These are phyloP conservation scores for Zoysia japonica DNA, from an alignment of 176 grass and related monocot species.

Conservation along the genomic window DNA sequence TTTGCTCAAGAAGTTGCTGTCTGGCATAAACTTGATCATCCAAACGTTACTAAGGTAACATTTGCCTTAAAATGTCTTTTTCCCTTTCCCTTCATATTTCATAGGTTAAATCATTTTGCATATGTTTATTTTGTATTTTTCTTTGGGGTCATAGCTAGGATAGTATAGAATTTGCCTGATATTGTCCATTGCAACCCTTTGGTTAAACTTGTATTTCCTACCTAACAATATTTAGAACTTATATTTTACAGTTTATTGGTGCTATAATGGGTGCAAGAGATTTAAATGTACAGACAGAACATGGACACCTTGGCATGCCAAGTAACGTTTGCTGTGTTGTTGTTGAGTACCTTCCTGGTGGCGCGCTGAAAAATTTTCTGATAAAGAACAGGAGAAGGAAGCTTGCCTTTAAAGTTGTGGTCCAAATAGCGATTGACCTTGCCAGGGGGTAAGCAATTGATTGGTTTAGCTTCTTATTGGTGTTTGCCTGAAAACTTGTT, in stretches of 20 bases:
- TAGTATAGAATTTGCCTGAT: slow-evolving; percentile 8
- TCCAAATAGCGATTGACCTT: slow-evolving; percentile 87
- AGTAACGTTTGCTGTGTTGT: slow-evolving; percentile 89
- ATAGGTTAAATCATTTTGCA: slow-evolving; percentile 20
- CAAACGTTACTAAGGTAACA: slow-evolving; percentile 90
- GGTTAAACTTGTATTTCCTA: not conserved
- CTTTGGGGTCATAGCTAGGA: not conserved
- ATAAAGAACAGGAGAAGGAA: slow-evolving; percentile 99
- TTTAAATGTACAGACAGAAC: slow-evolving; percentile 89
- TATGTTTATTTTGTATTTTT: slow-evolving; percentile 16
- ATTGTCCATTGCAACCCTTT: not conserved
- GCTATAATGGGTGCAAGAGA: slow-evolving; percentile 92
- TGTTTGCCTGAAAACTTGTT: slow-evolving; percentile 11
- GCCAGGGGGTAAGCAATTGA: slow-evolving; percentile 72
- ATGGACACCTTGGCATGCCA: slow-evolving; percentile 90
- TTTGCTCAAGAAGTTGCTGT: slow-evolving; percentile 95
- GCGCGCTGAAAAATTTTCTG: slow-evolving; percentile 95
- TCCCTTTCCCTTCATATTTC: not conserved
- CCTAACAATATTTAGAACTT: slow-evolving; percentile 44
- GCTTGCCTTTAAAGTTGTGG: slow-evolving; percentile 92
- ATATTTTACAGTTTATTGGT: slow-evolving; percentile 77
- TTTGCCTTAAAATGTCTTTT: not conserved
- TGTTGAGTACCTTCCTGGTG: slow-evolving; percentile 92
- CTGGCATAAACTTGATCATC: slow-evolving; percentile 98
- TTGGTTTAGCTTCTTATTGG: not conserved